Base-by-base conservation (phyloP, 345 rosid species). In the Viola odorata region DNA sequence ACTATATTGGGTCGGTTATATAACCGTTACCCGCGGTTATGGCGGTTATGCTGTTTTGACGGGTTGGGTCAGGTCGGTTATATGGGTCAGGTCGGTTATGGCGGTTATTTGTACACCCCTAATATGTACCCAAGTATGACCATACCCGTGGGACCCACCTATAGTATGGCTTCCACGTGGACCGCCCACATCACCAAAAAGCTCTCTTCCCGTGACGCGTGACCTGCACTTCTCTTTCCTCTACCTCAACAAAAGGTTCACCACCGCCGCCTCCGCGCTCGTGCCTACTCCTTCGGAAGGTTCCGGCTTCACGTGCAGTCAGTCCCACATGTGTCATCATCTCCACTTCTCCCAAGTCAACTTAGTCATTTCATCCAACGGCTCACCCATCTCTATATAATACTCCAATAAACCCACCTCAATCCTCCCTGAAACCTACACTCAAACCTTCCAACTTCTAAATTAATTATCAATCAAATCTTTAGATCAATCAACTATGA, bases 291-390 rank as follows among this genome's bases (percentile, higher is more conserved):
- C 64, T 64, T 10, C 50, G 68, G n/a, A 3, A 3, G 5, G 5
- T n/a, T 42, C 66, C 41, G 23, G 10, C 11, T 39, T 77, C 73
- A 76, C 84, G 78, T 73, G 79, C 50, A 15, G 7, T 4, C 5
- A 0, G 32, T 23, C 32, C 13, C 53, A 64, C 66, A 85, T 80
- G 78, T 73, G 95, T 74, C 62, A 0, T 32, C 58, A 65, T 77
- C 84, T 69, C 52, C 42, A 54, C 57, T 58, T 16, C 17, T 47
- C 54, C 16, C 6, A 67, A 67, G 69, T 76, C 74, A 75, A 68
- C 68, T 9, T 5, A 14, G 72, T 74, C 86, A 48, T 50, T 63
- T 8, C 16, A 79, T 84, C 88, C 55, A 14, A 82, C 83, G 91
- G 79, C 45, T 41, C 15, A 12, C 17, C 47, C 11, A 55, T 50